phyloP scores from a whole-genome alignment of 108 stramenopile species.

The Schizochytrium sp. region DNA sequence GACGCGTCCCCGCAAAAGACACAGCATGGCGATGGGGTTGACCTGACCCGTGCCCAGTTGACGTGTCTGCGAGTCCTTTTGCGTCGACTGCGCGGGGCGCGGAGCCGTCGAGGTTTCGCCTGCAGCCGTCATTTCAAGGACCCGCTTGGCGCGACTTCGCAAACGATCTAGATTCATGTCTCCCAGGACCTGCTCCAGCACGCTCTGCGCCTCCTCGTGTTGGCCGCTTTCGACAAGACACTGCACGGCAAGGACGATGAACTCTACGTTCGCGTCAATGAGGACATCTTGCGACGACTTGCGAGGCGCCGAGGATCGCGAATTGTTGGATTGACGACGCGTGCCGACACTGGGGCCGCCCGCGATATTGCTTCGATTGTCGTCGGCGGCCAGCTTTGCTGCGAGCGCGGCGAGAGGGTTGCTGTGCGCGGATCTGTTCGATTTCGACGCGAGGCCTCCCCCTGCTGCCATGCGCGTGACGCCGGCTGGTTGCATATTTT shows the following conservation, averaged over 20 bases:
- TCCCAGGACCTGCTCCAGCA: neutral
- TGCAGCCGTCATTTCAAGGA: neutral
- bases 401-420: neutral
- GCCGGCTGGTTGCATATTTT: neutral
- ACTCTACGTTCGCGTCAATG: neutral
- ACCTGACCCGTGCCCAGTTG: neutral
- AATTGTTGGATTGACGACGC: neutral
- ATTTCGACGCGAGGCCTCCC: neutral
- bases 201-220: neutral
- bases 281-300: neutral
- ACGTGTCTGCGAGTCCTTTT: neutral
- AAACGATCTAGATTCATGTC: neutral
- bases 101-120: neutral
- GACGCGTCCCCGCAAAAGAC: neutral
- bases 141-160: neutral
- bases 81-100: neutral
- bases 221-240: neutral
- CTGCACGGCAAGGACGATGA: neutral
- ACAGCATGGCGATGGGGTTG: neutral
- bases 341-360: too few relatives aligned
- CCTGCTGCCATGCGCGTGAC: neutral
- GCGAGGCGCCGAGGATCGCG: neutral
- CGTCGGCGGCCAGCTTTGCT: neutral
- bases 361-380: neutral
- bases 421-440: too few relatives aligned